Evolutionary conservation across 139 green algal genomes (phyloP), one percentile per base, ranked within the genome.

Genomic region (Asterochloris sp.): DNA sequence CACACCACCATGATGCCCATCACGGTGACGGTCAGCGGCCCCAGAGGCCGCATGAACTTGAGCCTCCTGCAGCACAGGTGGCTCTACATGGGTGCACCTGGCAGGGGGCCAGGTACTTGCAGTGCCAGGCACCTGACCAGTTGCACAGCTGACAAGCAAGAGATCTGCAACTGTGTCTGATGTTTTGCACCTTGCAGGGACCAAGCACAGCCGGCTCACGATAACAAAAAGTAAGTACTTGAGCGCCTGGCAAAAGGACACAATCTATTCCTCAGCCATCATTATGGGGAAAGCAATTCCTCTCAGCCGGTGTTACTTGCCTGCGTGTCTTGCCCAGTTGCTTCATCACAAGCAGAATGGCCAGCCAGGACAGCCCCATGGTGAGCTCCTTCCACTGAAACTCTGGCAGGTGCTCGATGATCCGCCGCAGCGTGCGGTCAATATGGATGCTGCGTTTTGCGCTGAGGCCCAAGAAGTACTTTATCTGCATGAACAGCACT

Each of bases 1-100:
- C 47, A 68, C 11, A 69, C 47, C 61, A 54, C 14, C 63, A 76
- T 89, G 80, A 95, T 94, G 80, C 88, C 93, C 76, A 96, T 89
- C 15, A 91, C 91, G 16, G 80, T 66, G 38, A 84, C 80, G n/a
- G 80, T 84, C 19, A 84, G 80, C 21, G 80, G 80, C 54, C 80
- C 80, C 68, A 84, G 69, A 13, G 80, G 73, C 47, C 80, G 73
- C 54, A 84, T 2, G 19, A 21, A 71, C 66, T 71, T 71, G 19
- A 21, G 1, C 4, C 21, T 71, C 66, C 66, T 71, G 8, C 66
- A 71, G 19, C 19, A 73, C 67, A 74, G 38, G 38, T 54, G 38
- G 38, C 38, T 54, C 38, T 54, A 6, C 6, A 10, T 54, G 38
- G 6, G 38, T 54, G 38, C 38, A 54, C 38, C 38, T 6, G 38